A percentile compares a stretch with the other conserved stretches of the same genome.
These are phyloP conservation scores for Mycena latifolia DNA, from an alignment of 768 basidiomycete species.

Conservation along the genomic window DNA sequence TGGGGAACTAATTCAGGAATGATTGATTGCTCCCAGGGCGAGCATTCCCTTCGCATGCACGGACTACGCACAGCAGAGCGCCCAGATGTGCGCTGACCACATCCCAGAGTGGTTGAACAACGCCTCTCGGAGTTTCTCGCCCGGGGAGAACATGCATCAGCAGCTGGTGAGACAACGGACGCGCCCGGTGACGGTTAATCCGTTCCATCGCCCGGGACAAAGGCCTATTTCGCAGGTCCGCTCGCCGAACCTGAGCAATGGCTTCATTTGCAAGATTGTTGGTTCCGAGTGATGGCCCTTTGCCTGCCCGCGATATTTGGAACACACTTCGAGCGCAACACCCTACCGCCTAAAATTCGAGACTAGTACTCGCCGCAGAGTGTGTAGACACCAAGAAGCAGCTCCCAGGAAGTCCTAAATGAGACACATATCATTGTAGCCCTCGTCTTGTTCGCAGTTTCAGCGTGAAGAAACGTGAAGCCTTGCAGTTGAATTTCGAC, in stretches of 20 bases:
- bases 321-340: no score
- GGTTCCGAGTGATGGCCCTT: no score
- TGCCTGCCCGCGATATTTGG: no score
- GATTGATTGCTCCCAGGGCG: neutral
- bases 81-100: slow-evolving; percentile 7
- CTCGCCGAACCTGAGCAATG: slow-evolving; percentile 23
- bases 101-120: slow-evolving; percentile 22
- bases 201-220: slow-evolving; percentile 28
- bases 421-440: no score
- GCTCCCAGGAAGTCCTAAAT: no score
- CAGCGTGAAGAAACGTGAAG: no score
- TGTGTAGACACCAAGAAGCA: no score
- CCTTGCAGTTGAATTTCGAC: no score
- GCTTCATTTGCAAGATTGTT: slow-evolving; percentile 10
- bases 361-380: no score
- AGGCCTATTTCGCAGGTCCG: slow-evolving; percentile 25
- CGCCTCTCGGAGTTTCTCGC: slow-evolving; percentile 6
- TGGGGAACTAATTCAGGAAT: slow-evolving; percentile 1
- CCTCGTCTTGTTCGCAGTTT: no score
- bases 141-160: neutral
- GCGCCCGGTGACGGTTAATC: slow-evolving; percentile 24
- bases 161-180: slow-evolving; percentile 13
- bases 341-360: no score
- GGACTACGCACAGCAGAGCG: slow-evolving; percentile 32
- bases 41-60: slow-evolving; percentile 31